phyloP scores from a whole-genome alignment of 441 rosid genomes.

The Adansonia gregorii region DNA sequence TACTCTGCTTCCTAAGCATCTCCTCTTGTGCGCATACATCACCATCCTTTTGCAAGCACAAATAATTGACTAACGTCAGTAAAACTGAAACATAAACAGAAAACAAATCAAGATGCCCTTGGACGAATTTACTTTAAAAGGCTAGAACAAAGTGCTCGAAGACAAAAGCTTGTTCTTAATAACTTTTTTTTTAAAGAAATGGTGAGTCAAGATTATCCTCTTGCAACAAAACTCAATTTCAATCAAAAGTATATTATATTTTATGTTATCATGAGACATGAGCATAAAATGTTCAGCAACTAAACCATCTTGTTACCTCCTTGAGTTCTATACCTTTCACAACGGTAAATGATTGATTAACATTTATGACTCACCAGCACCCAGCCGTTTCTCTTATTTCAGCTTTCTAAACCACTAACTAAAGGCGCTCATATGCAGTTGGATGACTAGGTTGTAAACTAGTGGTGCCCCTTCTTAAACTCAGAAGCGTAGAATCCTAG shows the following conservation, averaged over 20 bases:
- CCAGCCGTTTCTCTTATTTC: not conserved
- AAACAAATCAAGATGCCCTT: not conserved
- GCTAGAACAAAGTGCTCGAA: not conserved
- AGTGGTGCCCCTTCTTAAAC: not conserved
- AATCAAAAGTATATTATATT: not conserved
- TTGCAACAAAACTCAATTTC: not conserved
- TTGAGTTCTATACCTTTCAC: not conserved
- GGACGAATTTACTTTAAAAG: not conserved
- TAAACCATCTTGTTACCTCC: not conserved
- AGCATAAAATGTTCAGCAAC: not conserved
- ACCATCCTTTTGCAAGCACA: slow-evolving; percentile 58
- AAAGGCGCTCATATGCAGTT: not conserved
- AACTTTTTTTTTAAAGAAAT: not conserved
- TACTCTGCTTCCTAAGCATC: slow-evolving; percentile 72
- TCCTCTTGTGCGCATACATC: slow-evolving; percentile 72
- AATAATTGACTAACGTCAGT: slow-evolving; percentile 16
- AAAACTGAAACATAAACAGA: not conserved
- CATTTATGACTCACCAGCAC: not conserved
- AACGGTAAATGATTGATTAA: not conserved
- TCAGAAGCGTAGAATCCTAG: not conserved
- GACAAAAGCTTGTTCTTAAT: not conserved
- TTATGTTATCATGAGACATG: no score
- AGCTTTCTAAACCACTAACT: not conserved
- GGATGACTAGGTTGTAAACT: not conserved
- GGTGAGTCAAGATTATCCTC: not conserved